Evolutionary conservation across 257 asterid genomes (phyloP).

Genomic region (Prunella vulgaris): DNA sequence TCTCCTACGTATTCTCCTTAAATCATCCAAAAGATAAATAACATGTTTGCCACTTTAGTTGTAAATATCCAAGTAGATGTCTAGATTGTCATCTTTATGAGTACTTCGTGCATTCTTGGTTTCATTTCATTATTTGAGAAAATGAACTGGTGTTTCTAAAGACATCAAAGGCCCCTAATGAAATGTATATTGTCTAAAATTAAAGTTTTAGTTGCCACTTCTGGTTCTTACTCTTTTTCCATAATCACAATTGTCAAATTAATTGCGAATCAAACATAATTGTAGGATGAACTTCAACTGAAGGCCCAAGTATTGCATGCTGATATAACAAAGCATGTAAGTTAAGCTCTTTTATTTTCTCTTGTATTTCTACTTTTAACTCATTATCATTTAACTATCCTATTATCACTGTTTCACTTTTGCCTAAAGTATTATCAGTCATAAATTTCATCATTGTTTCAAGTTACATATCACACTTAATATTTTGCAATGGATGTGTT

Average conservation of each 20-base stretch:
- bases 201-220: background rate
- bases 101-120: no score
- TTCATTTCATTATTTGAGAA: no score
- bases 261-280: conserved; percentile 9
- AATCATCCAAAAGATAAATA: background rate
- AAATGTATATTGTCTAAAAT: no score
- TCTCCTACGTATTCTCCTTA: background rate
- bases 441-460: background rate
- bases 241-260: conserved; percentile 7
- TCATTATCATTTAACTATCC: background rate
- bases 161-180: no score
- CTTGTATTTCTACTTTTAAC: background rate
- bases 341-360: conserved; percentile 15
- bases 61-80: no score
- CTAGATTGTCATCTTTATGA: no score
- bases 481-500: background rate
- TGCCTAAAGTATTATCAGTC: background rate
- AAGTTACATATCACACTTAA: conserved; percentile 2
- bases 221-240: conserved; percentile 5
- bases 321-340: conserved; percentile 74
- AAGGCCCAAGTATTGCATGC: conserved; percentile 68
- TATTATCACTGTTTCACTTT: background rate
- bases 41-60: no score
- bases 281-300: conserved; percentile 68
- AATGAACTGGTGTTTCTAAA: no score